phyloP scores from a whole-genome alignment of 1,284 basidiomycete species.

The Ceratobasidium sp. region DNA sequence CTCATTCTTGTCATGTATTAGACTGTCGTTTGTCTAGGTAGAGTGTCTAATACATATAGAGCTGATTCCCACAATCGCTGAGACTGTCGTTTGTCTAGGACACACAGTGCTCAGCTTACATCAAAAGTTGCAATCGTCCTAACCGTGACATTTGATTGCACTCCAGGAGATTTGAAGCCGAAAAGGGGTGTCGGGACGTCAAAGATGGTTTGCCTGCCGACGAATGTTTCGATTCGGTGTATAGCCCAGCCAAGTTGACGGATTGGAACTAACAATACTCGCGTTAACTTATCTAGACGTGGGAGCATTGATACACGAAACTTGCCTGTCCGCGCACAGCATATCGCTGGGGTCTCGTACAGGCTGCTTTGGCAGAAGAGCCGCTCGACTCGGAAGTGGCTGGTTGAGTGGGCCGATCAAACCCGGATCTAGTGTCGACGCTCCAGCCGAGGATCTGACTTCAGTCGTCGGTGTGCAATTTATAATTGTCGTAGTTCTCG shows the following conservation, averaged over 20 bases:
- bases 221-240: conserved; percentile 89
- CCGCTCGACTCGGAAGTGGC: conserved; percentile 74
- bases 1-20: too few species aligned
- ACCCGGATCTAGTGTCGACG: conserved; percentile 75
- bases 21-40: too few species aligned
- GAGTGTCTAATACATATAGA: too few species aligned
- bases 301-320: too few species aligned
- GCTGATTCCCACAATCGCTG: too few species aligned
- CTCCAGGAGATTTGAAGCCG: conserved; percentile 73
- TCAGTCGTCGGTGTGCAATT: conserved; percentile 19
- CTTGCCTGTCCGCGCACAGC: conserved; percentile 70
- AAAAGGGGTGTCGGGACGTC: conserved; percentile 73
- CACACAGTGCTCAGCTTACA: too few species aligned
- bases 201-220: conserved; percentile 88
- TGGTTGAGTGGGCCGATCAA: conserved; percentile 69
- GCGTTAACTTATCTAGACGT: too few species aligned
- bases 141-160: conserved; percentile 65
- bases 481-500: background rate
- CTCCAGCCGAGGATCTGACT: conserved; percentile 19
- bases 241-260: conserved; percentile 83
- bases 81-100: too few species aligned
- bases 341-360: conserved; percentile 82
- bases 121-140: conserved; percentile 63
- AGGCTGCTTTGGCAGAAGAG: conserved; percentile 77
- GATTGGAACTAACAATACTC: conserved; percentile 72